Evolutionary conservation across 108 stramenopile genomes (phyloP).

Genomic region (Aurantiochytrium sp.): DNA sequence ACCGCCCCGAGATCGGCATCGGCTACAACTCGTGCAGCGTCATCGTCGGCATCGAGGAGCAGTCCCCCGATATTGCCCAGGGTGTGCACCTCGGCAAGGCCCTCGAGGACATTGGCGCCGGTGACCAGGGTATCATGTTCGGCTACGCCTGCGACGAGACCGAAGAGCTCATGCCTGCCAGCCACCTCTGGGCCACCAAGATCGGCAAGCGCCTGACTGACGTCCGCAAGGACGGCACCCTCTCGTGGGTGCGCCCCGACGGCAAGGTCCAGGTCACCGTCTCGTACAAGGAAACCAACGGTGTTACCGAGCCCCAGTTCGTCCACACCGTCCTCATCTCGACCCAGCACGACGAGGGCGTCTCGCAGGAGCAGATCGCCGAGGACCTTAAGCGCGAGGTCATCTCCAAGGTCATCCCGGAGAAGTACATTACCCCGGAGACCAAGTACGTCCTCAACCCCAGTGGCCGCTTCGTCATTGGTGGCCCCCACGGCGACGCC

Average conservation of each 20-base stretch:
- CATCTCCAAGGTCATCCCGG: constrained; percentile 63
- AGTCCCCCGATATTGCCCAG: constrained; percentile 68
- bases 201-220: constrained; percentile 61
- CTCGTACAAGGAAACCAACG: constrained; percentile 59
- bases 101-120: constrained; percentile 64
- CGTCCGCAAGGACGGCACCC: constrained; percentile 60
- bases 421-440: constrained; percentile 58
- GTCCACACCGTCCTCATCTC: constrained; percentile 71
- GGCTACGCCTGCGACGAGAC: constrained; percentile 69
- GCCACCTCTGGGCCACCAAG: constrained; percentile 61
- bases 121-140: constrained; percentile 73
- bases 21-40: constrained; percentile 66
- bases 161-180: constrained; percentile 58
- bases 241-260: constrained; percentile 62
- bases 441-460: constrained; percentile 65
- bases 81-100: constrained; percentile 49
- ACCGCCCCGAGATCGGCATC: constrained; percentile 60
- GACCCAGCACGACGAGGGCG: constrained; percentile 63
- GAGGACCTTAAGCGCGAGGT: constrained; percentile 63
- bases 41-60: constrained; percentile 64
- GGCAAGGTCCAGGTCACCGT: constrained; percentile 68
- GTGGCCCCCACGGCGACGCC: constrained; percentile 68
- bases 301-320: constrained; percentile 54
- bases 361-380: constrained; percentile 59
- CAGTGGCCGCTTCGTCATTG: constrained; percentile 61